Base-by-base conservation (phyloP, 129 eudicot species). In the Smallanthus sonchifolius region DNA sequence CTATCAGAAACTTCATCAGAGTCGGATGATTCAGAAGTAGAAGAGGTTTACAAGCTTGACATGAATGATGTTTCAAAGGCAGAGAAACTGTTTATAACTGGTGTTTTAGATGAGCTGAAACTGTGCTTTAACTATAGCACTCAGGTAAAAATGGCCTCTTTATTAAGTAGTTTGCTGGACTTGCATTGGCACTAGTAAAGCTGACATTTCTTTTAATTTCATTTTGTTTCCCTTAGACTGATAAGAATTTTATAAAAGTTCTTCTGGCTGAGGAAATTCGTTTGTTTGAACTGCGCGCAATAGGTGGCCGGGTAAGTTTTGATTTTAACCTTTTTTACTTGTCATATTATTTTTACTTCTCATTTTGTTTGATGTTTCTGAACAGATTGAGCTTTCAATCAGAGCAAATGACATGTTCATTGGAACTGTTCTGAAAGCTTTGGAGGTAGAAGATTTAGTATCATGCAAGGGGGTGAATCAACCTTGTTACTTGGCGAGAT, bases 211-310 rank as follows among this genome's bases (percentile, higher is more conserved):
- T 72, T 28, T 13, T 39, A 16, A 54, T 15, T 43, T 70, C 40
- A 4, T 47, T 44, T 47, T 72, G 13, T 40, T 65, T 73, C 24
- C 15, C 28, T 24, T 60, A 88, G 96, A 81, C 70, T 36, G 96
- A 85, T 19, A 77, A 74, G 78, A 86, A 77, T 77, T 83, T 81
- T 51, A 78, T 69, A 78, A 85, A 80, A 85, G 86, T 91, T 78
- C 98, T 94, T 82, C 82, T 88, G 60, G 96, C 93, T 38, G 90
- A 91, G 70, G 99, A 94, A 84, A 88, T 68, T 36, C 90, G 85
- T 68, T 84, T 94, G 69, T 86, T 94, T 83, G 99, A 94, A 83
- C 79, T 94, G 65, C 99, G 99, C 38, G 99, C 99, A 60, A 91
- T 86, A 52, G 97, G 99, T 80, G 97, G 97, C 69, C 96, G 88